Conservation (phyloP, 75 land plant genomes). For the Cryptomeria japonica region DNA sequence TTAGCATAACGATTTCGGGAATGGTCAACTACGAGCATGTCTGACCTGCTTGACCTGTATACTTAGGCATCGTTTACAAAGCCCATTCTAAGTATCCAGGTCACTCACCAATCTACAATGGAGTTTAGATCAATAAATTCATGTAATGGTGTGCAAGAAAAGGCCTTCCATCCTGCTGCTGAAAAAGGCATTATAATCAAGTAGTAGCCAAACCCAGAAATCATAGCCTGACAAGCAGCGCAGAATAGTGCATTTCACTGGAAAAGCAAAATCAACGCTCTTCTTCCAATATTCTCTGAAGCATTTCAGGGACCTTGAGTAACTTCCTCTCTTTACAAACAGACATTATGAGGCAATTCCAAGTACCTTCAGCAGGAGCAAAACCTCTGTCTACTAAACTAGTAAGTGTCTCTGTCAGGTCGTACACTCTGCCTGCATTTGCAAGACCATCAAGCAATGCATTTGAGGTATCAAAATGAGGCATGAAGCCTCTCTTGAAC, state of each 20-base stretch:
- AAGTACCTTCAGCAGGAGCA: constrained; percentile 43
- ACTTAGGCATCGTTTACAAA: not conserved
- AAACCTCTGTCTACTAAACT: constrained; percentile 50
- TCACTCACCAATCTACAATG: not conserved
- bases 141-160: not conserved
- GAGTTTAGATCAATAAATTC: not conserved
- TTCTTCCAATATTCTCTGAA: constrained; percentile 11
- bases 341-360: constrained; percentile 37
- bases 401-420: constrained; percentile 37
- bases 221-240: not conserved
- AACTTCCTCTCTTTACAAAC: constrained; percentile 59
- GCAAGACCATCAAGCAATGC: constrained; percentile 52
- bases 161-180: not conserved
- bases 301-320: constrained; percentile 34
- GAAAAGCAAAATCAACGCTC: not conserved
- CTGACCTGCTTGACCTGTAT: not conserved
- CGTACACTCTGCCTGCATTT: constrained; percentile 44
- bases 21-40: not conserved
- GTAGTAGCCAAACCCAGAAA: not conserved
- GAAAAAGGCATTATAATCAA: not conserved
- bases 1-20: not conserved
- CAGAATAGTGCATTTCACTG: not conserved
- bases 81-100: not conserved
- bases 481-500: constrained; percentile 56
- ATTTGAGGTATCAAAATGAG: constrained; percentile 67